These are phyloP conservation scores for Vigna trinervia DNA, from an alignment of 306 rosid genomes.

Conservation along the genomic window DNA sequence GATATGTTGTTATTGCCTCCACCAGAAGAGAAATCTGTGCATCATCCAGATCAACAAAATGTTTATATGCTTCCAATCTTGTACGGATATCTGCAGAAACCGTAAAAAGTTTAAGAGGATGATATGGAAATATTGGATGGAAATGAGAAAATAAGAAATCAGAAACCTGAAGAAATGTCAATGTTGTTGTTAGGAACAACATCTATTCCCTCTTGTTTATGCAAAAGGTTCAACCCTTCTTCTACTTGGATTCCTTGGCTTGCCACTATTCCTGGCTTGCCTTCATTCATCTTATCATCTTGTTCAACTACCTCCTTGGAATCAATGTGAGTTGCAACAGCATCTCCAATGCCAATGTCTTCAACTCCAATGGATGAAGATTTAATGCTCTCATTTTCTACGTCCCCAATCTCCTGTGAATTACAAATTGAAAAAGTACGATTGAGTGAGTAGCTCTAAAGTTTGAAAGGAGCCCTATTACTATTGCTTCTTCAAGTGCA, in stretches of 20 bases:
- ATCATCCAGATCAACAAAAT: conserved; percentile 29
- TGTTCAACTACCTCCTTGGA: not conserved
- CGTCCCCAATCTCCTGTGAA: not conserved
- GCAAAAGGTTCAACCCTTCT: not conserved
- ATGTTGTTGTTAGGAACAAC: not conserved
- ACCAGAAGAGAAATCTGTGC: conserved; percentile 17
- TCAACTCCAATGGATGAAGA: not conserved
- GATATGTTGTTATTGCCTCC: conserved; percentile 28
- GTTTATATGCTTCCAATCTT: conserved; percentile 20
- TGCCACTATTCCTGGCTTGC: not conserved
- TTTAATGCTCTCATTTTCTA: not conserved
- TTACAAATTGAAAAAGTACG: not conserved
- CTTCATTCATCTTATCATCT: conserved; percentile 3
- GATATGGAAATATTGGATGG: not conserved
- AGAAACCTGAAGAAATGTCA: not conserved
- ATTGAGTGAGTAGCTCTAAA: not conserved
- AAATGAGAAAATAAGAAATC: not conserved
- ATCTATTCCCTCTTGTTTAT: not conserved
- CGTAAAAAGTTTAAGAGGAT: not conserved
- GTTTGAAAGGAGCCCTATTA: not conserved
- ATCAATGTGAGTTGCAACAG: not conserved
- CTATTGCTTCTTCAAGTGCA: not conserved
- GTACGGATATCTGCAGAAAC: not conserved
- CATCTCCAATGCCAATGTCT: no score
- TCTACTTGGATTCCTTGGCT: not conserved